Conservation (phyloP, 2,329 filamentous ascomycete species). For the Aspergillus pseudoterreus region DNA sequence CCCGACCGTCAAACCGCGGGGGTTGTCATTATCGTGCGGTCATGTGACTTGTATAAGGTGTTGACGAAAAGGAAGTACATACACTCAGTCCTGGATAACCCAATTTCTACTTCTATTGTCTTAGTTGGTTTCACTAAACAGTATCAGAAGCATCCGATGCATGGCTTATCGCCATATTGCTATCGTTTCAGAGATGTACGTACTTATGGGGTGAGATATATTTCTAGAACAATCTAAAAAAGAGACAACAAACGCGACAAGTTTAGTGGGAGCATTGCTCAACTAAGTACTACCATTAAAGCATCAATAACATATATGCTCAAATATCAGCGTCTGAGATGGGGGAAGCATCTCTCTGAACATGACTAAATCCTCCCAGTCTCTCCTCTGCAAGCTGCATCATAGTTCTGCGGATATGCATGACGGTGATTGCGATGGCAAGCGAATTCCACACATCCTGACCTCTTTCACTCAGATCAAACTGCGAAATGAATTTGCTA, state of each 20-base stretch:
- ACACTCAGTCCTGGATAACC: not conserved
- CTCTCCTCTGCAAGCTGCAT: slow-evolving; percentile 39
- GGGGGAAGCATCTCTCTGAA: not conserved
- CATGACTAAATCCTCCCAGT: slow-evolving; percentile 13
- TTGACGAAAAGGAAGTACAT: not conserved
- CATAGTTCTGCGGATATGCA: slow-evolving; percentile 52
- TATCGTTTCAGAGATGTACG: no score
- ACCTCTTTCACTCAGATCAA: slow-evolving; percentile 50
- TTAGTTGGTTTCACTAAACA: no score
- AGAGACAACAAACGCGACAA: no score
- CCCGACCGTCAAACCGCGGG: slow-evolving; percentile 15
- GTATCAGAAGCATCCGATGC: no score
- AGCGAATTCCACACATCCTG: slow-evolving; percentile 61
- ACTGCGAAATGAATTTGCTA: slow-evolving; percentile 45
- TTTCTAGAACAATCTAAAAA: no score
- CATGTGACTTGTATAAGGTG: slow-evolving; percentile 9
- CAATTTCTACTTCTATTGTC: not conserved
- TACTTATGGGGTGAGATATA: no score
- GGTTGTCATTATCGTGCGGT: slow-evolving; percentile 5
- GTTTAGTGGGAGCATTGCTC: no score
- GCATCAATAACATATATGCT: not conserved
- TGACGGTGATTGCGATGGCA: slow-evolving; percentile 53
- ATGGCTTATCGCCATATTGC: no score
- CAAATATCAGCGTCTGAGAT: slow-evolving; percentile 14
- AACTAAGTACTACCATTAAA: not conserved